phyloP scores from a whole-genome alignment of 1,284 basidiomycete species.

The Sporisorium exsertum region DNA sequence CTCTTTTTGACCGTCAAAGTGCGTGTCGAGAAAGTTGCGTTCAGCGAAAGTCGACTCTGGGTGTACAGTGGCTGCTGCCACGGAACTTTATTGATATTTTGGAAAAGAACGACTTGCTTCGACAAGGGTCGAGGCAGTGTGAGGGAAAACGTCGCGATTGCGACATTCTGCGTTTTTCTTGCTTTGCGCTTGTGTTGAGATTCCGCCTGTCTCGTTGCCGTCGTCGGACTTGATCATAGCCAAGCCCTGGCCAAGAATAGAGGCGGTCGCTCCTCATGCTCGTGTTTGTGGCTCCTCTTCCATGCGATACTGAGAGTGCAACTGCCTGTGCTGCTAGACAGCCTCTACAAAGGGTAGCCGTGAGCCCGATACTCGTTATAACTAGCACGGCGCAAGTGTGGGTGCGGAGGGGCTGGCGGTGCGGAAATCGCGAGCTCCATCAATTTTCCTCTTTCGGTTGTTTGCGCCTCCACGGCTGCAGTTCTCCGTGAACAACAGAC shows the following conservation, averaged over 20 bases:
- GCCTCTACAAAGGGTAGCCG: not conserved
- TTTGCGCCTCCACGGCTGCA: conserved; percentile 3
- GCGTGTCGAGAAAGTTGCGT: conserved; percentile 5
- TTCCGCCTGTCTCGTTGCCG: conserved; percentile 10
- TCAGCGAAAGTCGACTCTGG: conserved; percentile 43
- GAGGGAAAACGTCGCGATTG: conserved; percentile 15
- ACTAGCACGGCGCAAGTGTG: too few relatives aligned
- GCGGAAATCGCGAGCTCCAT: too few relatives aligned
- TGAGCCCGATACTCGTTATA: not conserved
- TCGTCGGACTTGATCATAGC: conserved; percentile 7
- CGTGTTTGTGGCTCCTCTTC: too few relatives aligned
- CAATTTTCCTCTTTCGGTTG: too few relatives aligned
- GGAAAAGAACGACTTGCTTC: too few relatives aligned
- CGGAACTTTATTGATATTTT: too few relatives aligned
- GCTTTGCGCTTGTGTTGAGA: conserved; percentile 4
- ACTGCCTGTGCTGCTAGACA: too few relatives aligned
- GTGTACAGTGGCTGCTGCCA: not conserved
- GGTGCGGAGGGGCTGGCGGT: too few relatives aligned
- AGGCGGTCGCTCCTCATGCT: conserved; percentile 27
- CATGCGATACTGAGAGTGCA: too few relatives aligned
- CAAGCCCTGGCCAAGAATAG: conserved; percentile 39
- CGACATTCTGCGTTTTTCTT: conserved; percentile 34
- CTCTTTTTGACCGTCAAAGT: not conserved
- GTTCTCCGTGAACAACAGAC: not conserved
- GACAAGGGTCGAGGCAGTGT: conserved; percentile 7